Evolutionary conservation across 495 filamentous ascomycete species (phyloP).

Genomic region (Polyplosphaeria fusca): DNA sequence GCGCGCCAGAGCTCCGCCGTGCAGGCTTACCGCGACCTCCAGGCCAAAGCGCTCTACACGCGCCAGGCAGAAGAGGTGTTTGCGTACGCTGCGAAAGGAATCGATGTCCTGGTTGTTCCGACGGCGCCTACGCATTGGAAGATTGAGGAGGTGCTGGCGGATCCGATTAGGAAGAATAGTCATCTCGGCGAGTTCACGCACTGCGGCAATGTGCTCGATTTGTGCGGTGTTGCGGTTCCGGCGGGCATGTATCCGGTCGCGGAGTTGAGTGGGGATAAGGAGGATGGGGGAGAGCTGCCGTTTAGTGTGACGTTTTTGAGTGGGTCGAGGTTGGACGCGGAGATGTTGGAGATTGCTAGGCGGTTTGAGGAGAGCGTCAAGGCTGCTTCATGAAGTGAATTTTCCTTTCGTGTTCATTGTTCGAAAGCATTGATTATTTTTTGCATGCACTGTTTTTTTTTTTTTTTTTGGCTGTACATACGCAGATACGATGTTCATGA

Average conservation of each 20-base stretch:
- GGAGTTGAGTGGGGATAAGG: conserved; percentile 32
- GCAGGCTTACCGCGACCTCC: conserved; percentile 54
- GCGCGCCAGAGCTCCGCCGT: conserved; percentile 49
- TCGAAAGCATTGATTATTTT: no score
- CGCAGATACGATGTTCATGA: no score
- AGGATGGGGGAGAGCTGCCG: conserved; percentile 47
- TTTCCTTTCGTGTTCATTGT: no score
- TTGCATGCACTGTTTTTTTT: no score
- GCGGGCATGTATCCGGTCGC: conserved; percentile 47
- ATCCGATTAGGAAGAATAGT: conserved; percentile 56
- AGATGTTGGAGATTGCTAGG: conserved; percentile 54
- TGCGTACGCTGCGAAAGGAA: conserved; percentile 42
- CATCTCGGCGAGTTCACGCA: conserved; percentile 60
- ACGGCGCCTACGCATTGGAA: conserved; percentile 59
- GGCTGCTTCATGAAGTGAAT: no score
- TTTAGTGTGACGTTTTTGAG: conserved; percentile 64
- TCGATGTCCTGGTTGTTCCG: conserved; percentile 61
- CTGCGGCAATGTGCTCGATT: conserved; percentile 62
- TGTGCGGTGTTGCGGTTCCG: conserved; percentile 59
- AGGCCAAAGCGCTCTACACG: conserved; percentile 48
- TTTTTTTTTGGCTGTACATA: no score
- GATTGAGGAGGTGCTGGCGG: conserved; percentile 53
- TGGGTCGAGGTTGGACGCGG: conserved; percentile 54
- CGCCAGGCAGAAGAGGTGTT: conserved; percentile 50
- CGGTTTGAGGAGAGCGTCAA: conserved; percentile 47